These are phyloP conservation scores for Aspergillus wentii DNA, from an alignment of 495 filamentous ascomycete genomes.

Conservation along the genomic window DNA sequence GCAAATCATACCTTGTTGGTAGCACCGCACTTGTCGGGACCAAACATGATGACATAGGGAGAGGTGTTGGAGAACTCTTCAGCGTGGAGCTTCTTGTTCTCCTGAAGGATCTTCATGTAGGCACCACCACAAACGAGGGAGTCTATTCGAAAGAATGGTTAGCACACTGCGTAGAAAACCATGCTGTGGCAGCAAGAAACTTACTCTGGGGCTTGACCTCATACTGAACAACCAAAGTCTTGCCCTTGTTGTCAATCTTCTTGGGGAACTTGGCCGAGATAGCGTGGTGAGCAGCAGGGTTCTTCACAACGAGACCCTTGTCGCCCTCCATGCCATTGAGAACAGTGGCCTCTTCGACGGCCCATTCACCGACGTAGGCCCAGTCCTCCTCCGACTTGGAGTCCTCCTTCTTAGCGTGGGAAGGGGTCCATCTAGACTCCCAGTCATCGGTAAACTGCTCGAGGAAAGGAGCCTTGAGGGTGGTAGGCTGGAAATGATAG, in stretches of 20 bases:
- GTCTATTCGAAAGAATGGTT: constrained; percentile 43
- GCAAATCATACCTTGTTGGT: constrained; percentile 79
- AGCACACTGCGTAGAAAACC: constrained; percentile 6
- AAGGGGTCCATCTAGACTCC: constrained; percentile 86
- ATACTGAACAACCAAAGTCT: constrained; percentile 96
- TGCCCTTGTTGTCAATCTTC: constrained; percentile 94
- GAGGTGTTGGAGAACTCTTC: constrained; percentile 98
- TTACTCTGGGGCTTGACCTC: constrained; percentile 98
- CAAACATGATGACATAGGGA: constrained; percentile 99
- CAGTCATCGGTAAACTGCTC: constrained; percentile 98
- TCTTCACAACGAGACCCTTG: constrained; percentile 96
- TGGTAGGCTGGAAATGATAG: constrained; percentile 59
- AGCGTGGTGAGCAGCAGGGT: constrained; percentile 94
- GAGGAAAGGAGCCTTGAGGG: constrained; percentile 87
- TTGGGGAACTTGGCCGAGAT: constrained; percentile 98
- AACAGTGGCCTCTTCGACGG: constrained; percentile 90
- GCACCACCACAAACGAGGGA: constrained; percentile 98
- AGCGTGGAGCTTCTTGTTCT: constrained; percentile 92
- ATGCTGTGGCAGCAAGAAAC: constrained; percentile 23
- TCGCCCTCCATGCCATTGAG: constrained; percentile 94
- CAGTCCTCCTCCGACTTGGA: constrained; percentile 86
- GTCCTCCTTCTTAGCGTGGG: constrained; percentile 94
- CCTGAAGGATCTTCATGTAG: constrained; percentile 97
- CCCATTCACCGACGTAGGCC: constrained; percentile 96
- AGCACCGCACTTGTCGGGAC: constrained; percentile 97